Evolutionary conservation across 2,329 filamentous ascomycete species (phyloP), one percentile per base, ranked within the genome.

Genomic region (Pseudogymnoascus sp.): DNA sequence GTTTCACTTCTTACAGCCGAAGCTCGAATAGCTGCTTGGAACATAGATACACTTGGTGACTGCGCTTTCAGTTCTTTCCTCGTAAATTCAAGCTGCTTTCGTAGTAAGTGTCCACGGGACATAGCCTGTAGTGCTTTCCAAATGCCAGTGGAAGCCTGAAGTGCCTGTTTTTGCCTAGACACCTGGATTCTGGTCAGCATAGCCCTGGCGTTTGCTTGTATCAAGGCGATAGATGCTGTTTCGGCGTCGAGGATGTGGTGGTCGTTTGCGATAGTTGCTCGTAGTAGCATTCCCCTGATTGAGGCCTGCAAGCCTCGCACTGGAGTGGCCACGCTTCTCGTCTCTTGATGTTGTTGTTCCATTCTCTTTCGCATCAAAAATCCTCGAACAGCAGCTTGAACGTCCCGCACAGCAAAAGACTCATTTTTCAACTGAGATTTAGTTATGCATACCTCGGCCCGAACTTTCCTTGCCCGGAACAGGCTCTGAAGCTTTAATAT

Each of bases 401-500:
- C 82, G 67, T 85, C 80, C 45, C 83, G 80, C 62, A 92, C 82
- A 59, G 87, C 84, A 61, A 84, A 84, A 66, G 81, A 83, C 61
- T 83, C 87, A 64, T 81, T 79, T 66, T 81, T 79, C 70, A 92
- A 82, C 69, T 88, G 82, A 71, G 80, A 81, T 73, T 74, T 80
- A 67, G 80, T 76, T 66, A 82, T 77, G 70, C 77, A 78, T 75
- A 87, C 78, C 77, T 86, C 78, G 66, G 81, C 75, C 65, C 86
- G 83, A 66, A 80, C 81, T 71, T 87, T 89, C 64, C 82, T 83
- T 21, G 88, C 90, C 70, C 90, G 82, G 71, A 91, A 83, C 55
- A 96, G 80, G 73, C 87, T 96, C 75, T 99, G 95, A 11, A 99
- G 79, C 69, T 87, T 85, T 64, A 95, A 76, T 52, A 97, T 82